These are phyloP conservation scores for Penicillium sclerotiorum DNA, from an alignment of 2,329 filamentous ascomycete species.

Conservation along the genomic window DNA sequence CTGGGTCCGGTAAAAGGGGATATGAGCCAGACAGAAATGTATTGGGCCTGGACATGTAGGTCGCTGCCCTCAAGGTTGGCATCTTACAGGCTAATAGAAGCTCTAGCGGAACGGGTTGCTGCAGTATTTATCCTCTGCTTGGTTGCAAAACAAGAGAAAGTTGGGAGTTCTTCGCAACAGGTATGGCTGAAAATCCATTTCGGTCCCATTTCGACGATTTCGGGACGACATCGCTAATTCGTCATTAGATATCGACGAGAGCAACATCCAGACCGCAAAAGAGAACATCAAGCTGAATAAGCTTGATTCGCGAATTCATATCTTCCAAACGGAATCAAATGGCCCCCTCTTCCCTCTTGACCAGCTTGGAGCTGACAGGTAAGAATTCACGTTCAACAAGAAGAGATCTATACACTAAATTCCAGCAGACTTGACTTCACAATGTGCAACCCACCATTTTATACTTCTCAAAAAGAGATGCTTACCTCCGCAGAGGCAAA, in stretches of 20 bases:
- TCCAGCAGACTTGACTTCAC: conserved; percentile 69
- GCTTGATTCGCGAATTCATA: conserved; percentile 64
- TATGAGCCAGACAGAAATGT: conserved; percentile 61
- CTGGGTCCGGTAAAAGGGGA: conserved; percentile 47
- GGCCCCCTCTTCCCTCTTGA: conserved; percentile 67
- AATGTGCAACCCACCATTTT: conserved; percentile 97
- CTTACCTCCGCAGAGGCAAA: conserved; percentile 67
- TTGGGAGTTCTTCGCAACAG: conserved; percentile 75
- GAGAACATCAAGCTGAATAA: conserved; percentile 69
- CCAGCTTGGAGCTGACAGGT: conserved; percentile 29
- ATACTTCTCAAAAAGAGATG: conserved; percentile 73
- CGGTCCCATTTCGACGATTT: not conserved
- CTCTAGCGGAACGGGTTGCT: conserved; percentile 79
- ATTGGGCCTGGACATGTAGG: conserved; percentile 73
- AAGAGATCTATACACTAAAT: conserved; percentile 1
- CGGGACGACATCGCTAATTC: conserved; percentile 1
- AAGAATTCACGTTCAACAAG: not conserved
- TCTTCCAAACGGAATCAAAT: conserved; percentile 58
- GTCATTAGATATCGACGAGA: conserved; percentile 71
- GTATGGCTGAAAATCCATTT: conserved; percentile 35
- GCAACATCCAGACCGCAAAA: conserved; percentile 67
- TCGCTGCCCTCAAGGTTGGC: not conserved
- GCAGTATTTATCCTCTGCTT: conserved; percentile 86
- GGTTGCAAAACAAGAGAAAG: conserved; percentile 66
- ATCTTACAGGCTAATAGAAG: conserved; percentile 12